These are phyloP conservation scores for Pyrenophora graminea DNA, from an alignment of 2,329 filamentous ascomycete species.

Conservation along the genomic window DNA sequence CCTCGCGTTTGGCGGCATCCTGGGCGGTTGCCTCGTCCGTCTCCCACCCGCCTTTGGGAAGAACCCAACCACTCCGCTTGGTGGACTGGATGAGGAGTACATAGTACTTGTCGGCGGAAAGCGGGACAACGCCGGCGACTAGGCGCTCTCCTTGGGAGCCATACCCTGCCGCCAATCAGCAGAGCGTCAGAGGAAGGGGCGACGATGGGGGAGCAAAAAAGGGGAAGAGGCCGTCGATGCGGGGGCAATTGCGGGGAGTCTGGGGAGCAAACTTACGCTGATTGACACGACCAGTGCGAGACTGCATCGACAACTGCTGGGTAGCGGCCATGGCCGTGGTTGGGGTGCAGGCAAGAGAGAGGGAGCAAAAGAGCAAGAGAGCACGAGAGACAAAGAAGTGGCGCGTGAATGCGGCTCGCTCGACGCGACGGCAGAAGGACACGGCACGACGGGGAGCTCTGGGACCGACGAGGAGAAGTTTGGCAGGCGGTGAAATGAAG, in stretches of 20 bases:
- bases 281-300: slow-evolving; percentile 75
- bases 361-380: not conserved
- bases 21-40: slow-evolving; percentile 85
- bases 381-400: not conserved
- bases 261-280: slow-evolving; percentile 68
- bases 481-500: slow-evolving; percentile 32
- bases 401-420: slow-evolving; percentile 18
- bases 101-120: slow-evolving; percentile 82
- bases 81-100: slow-evolving; percentile 95
- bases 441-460: slow-evolving; percentile 12
- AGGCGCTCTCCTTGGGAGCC: slow-evolving; percentile 89
- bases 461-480: slow-evolving; percentile 21
- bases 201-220: not conserved
- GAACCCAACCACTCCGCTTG: slow-evolving; percentile 88
- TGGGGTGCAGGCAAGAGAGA: slow-evolving; percentile 15
- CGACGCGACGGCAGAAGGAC: slow-evolving; percentile 11
- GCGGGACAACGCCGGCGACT: slow-evolving; percentile 90
- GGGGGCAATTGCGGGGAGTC: slow-evolving; percentile 12
- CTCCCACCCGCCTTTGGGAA: slow-evolving; percentile 98
- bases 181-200: not conserved
- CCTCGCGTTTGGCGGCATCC: slow-evolving; percentile 83
- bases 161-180: slow-evolving; percentile 68
- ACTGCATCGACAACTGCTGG: slow-evolving; percentile 60
- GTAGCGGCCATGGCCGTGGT: slow-evolving; percentile 49
- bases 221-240: slow-evolving; percentile 10